Percentiles rank a stretch among this genome's conserved stretches.
Evolutionary conservation across 129 eudicot species (phyloP).

Genomic region (Flaveria sonorensis): DNA sequence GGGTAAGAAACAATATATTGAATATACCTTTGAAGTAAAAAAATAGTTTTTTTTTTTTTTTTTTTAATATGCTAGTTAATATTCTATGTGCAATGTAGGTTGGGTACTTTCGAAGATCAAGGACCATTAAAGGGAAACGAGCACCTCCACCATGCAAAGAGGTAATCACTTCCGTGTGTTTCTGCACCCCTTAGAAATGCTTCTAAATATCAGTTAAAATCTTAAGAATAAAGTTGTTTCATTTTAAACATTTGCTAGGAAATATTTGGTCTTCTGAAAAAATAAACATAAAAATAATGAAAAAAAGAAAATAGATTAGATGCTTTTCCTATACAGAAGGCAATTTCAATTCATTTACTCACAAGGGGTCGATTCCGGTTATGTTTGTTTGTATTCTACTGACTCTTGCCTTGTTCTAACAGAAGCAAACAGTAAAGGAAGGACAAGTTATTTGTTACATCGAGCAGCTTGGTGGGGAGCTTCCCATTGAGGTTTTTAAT

Average conservation of each 20-base stretch:
- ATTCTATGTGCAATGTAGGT: slow-evolving; percentile 47
- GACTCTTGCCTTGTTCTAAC: slow-evolving; percentile 31
- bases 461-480: slow-evolving; percentile 80
- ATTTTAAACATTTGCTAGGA: neutral
- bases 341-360: neutral
- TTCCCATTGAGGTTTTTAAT: slow-evolving; percentile 72
- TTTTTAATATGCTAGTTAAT: slow-evolving; percentile 7
- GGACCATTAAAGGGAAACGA: slow-evolving; percentile 75
- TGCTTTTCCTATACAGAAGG: neutral
- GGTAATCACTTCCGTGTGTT: slow-evolving; percentile 41
- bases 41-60: neutral
- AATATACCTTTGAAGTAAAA: neutral
- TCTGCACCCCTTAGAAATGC: neutral
- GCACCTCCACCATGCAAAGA: slow-evolving; percentile 88
- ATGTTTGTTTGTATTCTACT: slow-evolving; percentile 4
- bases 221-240: neutral
- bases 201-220: neutral
- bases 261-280: neutral
- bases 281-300: neutral
- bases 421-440: slow-evolving; percentile 86
- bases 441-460: slow-evolving; percentile 90
- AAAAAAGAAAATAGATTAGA: neutral
- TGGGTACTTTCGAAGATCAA: slow-evolving; percentile 76
- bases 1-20: slow-evolving; percentile 44
- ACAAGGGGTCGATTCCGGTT: neutral